phyloP scores from a whole-genome alignment of 2,329 filamentous ascomycete genomes.

The Lasiodiplodia theobromae region DNA sequence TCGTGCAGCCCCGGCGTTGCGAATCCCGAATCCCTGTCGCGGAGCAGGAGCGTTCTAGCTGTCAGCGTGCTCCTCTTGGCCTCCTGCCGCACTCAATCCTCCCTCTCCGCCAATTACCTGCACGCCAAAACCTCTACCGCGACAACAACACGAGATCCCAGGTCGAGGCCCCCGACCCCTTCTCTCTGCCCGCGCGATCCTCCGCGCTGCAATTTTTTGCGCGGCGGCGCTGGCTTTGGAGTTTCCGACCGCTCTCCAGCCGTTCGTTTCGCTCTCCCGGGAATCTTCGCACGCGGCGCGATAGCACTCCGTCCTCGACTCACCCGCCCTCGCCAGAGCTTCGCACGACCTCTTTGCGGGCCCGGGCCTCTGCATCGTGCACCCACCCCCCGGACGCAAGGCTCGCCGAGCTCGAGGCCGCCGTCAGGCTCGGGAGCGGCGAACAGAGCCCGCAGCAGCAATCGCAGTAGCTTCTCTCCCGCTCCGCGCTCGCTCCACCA shows the following conservation, averaged over 20 bases:
- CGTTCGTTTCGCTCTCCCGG: constrained; percentile 26
- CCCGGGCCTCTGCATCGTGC: constrained; percentile 10
- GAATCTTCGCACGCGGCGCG: constrained; percentile 22
- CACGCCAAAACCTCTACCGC: constrained; percentile 18
- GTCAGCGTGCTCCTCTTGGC: constrained; percentile 26
- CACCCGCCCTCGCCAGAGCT: not conserved
- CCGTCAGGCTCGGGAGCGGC: constrained; percentile 32
- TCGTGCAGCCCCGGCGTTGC: constrained; percentile 23
- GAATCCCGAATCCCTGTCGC: constrained; percentile 29
- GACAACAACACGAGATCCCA: constrained; percentile 7
- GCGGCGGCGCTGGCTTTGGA: constrained; percentile 2
- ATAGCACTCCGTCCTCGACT: constrained; percentile 8
- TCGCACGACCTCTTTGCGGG: not conserved
- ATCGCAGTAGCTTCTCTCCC: constrained; percentile 13
- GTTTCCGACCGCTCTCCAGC: constrained; percentile 9
- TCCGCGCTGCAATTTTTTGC: constrained; percentile 3
- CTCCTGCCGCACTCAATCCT: constrained; percentile 29
- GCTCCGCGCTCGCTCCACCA: constrained; percentile 29
- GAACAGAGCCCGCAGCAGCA: constrained; percentile 29
- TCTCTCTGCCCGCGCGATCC: constrained; percentile 3
- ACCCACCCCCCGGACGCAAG: not conserved
- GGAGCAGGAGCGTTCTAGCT: constrained; percentile 29
- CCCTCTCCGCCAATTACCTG: constrained; percentile 29
- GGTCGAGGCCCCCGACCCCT: constrained; percentile 2
- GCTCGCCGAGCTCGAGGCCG: constrained; percentile 12